Percentiles rank a stretch among this genome's conserved stretches.
Conservation (phyloP, 768 basidiomycete species). For the Mycena polygramma region DNA sequence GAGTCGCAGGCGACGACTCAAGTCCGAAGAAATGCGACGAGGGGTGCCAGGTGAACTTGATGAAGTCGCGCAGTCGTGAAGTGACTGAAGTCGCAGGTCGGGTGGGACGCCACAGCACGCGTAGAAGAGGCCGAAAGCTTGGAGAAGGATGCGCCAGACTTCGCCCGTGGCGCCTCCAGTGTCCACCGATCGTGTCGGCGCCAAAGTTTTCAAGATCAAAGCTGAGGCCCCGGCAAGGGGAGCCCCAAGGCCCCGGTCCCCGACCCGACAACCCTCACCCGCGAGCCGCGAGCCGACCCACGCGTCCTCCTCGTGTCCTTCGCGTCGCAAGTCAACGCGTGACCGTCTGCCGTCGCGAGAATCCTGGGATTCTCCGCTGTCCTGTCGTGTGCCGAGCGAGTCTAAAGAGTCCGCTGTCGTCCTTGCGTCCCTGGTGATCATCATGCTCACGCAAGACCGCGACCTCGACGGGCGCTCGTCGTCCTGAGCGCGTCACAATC, state of each 20-base stretch:
- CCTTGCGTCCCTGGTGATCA: neutral
- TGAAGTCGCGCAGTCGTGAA: too few relatives aligned
- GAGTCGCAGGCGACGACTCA: too few relatives aligned
- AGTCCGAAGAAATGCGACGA: too few relatives aligned
- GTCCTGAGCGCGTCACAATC: neutral
- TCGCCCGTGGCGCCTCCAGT: too few relatives aligned
- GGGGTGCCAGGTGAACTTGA: too few relatives aligned
- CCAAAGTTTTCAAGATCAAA: too few relatives aligned
- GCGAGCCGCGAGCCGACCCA: neutral
- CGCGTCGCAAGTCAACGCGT: neutral
- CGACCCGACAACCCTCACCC: neutral
- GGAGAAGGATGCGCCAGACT: too few relatives aligned
- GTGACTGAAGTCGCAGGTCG: neutral
- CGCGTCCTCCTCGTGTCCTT: conserved; percentile 15
- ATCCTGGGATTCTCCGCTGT: neutral
- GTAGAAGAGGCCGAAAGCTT: too few relatives aligned
- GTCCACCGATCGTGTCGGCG: too few relatives aligned
- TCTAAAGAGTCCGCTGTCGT: neutral
- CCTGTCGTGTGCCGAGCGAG: too few relatives aligned
- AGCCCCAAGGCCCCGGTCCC: too few relatives aligned
- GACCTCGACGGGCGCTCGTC: neutral
- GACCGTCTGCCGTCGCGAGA: conserved; percentile 1
- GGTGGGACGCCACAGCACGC: neutral
- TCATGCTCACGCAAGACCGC: conserved; percentile 3
- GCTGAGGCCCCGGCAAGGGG: too few relatives aligned